These are phyloP conservation scores for Dactylellina parvicollis DNA, from an alignment of 2,329 filamentous ascomycete species.

Conservation along the genomic window DNA sequence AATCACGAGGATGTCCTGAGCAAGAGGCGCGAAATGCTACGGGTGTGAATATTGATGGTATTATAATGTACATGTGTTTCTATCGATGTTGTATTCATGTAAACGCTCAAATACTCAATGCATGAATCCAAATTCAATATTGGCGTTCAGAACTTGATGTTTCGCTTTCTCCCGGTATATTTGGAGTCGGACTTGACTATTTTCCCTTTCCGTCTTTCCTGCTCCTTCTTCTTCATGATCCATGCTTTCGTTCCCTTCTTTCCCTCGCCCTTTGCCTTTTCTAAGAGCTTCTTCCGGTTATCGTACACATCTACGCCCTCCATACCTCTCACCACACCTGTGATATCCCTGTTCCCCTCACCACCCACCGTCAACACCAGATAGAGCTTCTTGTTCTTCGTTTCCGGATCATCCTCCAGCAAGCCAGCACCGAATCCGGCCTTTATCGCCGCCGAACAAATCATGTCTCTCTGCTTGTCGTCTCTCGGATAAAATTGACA, in stretches of 20 bases:
- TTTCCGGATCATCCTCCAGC: slow-evolving; percentile 92
- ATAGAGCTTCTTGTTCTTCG: slow-evolving; percentile 97
- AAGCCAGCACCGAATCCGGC: slow-evolving; percentile 96
- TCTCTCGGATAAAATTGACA: slow-evolving; percentile 99
- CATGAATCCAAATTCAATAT: not conserved
- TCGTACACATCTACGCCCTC: slow-evolving; percentile 85
- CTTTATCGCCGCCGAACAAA: slow-evolving; percentile 86
- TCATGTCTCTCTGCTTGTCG: slow-evolving; percentile 89
- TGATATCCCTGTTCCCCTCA: slow-evolving; percentile 75
- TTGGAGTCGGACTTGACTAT: slow-evolving; percentile 91
- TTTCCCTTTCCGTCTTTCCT: slow-evolving; percentile 94
- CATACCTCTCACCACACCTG: slow-evolving; percentile 87
- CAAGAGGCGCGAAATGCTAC: too few relatives aligned
- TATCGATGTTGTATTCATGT: too few relatives aligned
- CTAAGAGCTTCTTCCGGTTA: slow-evolving; percentile 66
- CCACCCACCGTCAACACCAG: slow-evolving; percentile 87
- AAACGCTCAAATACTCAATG: not conserved
- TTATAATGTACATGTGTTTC: too few relatives aligned
- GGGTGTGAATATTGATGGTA: too few relatives aligned
- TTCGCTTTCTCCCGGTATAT: slow-evolving; percentile 90
- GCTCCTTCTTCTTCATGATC: slow-evolving; percentile 87
- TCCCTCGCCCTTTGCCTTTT: slow-evolving; percentile 66
- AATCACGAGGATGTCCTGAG: too few relatives aligned
- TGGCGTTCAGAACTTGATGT: slow-evolving; percentile 74
- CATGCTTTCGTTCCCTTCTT: slow-evolving; percentile 86